phyloP scores from a whole-genome alignment of 129 eudicot genomes.

The Artemisia tridentata region DNA sequence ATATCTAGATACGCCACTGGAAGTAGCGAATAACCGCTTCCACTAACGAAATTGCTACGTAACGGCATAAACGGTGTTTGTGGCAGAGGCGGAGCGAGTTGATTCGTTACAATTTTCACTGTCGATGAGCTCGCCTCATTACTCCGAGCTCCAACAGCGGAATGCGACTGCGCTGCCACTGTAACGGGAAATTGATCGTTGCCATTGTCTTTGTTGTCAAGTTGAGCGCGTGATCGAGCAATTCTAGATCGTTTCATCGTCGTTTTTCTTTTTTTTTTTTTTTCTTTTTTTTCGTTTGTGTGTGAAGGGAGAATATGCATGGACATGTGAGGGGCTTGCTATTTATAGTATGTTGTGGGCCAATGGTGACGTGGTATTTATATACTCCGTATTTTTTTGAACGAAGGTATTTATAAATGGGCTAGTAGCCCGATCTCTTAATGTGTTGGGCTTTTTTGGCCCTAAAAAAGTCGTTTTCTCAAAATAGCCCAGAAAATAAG shows the following conservation, averaged over 20 bases:
- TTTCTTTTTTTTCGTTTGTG: too few species aligned
- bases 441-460: too few species aligned
- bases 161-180: not conserved
- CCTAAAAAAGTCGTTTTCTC: too few species aligned
- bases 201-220: not conserved
- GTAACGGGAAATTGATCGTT: too few species aligned
- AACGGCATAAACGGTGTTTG: not conserved
- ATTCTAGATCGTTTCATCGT: slow-evolving; percentile 11
- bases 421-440: too few species aligned
- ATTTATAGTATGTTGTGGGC: slow-evolving; percentile 14
- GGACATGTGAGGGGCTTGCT: not conserved
- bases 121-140: slow-evolving; percentile 1
- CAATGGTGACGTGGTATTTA: not conserved
- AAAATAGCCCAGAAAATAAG: too few species aligned
- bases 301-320: not conserved
- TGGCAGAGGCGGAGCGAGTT: not conserved
- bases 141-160: not conserved
- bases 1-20: slow-evolving; percentile 6
- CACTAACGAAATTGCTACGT: not conserved
- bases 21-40: not conserved
- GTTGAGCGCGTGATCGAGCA: not conserved
- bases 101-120: not conserved
- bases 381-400: too few species aligned
- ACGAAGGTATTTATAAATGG: too few species aligned
- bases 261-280: too few species aligned